These are phyloP conservation scores for Raddia guianensis DNA, from an alignment of 176 grass and related monocot genomes.

Conservation along the genomic window DNA sequence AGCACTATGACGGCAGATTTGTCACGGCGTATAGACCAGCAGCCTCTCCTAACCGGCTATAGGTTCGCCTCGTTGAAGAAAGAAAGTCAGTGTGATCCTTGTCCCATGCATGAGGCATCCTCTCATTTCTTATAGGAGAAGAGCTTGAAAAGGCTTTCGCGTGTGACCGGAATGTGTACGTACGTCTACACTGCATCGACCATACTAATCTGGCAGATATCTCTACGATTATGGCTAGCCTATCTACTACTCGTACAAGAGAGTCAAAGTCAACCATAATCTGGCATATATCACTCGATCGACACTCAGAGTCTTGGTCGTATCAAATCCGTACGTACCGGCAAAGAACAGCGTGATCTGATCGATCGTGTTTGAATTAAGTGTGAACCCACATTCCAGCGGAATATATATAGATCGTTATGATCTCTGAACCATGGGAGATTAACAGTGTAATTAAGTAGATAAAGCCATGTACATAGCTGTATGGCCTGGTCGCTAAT, in stretches of 20 bases:
- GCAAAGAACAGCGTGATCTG: neutral
- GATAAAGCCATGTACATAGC: neutral
- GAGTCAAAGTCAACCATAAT: neutral
- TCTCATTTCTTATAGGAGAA: constrained; percentile 2
- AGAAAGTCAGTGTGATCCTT: constrained; percentile 34
- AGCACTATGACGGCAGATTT: constrained; percentile 36
- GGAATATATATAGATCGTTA: constrained; percentile 30
- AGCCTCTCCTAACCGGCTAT: neutral
- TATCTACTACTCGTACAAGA: too few species aligned
- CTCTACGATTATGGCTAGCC: too few species aligned
- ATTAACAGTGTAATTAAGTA: neutral
- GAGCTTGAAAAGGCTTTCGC: neutral
- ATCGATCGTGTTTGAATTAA: neutral
- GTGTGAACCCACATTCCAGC: constrained; percentile 29
- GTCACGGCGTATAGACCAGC: constrained; percentile 32
- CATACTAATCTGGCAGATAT: too few species aligned
- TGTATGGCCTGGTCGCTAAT: constrained; percentile 7
- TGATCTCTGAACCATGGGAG: neutral
- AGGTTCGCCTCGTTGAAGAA: constrained; percentile 33
- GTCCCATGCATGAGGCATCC: neutral
- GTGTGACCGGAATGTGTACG: constrained; percentile 3
- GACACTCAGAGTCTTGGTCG: neutral
- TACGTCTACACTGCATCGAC: neutral
- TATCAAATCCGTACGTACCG: constrained; percentile 5
- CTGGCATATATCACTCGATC: neutral